Evolutionary conservation across 164 flowering plant genomes (phyloP).

Genomic region (Vitis labrusca): DNA sequence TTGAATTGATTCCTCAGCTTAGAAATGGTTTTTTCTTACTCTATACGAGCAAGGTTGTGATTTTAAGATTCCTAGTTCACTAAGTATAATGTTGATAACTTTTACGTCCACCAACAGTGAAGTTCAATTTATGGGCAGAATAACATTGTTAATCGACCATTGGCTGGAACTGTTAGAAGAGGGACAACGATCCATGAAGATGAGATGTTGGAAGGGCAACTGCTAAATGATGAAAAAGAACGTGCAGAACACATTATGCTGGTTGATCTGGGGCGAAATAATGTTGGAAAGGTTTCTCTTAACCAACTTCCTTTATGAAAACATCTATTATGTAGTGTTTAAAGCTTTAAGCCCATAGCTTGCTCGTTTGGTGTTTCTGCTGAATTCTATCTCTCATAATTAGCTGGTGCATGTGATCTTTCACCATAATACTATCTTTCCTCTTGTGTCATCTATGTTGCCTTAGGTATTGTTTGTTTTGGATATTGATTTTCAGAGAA

Average conservation of each 20-base stretch:
- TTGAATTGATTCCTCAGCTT: neutral
- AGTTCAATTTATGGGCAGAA: conserved; percentile 33
- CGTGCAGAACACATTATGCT: conserved; percentile 95
- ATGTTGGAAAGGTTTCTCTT: conserved; percentile 81
- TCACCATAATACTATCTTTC: too few species aligned
- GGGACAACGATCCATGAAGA: conserved; percentile 77
- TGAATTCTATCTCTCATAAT: too few species aligned
- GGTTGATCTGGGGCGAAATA: conserved; percentile 92
- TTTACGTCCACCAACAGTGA: neutral
- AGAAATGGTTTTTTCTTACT: neutral
- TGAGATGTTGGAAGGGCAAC: conserved; percentile 46
- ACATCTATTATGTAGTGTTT: neutral
- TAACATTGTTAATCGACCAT: conserved; percentile 67
- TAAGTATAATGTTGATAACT: neutral
- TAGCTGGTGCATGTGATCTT: too few species aligned
- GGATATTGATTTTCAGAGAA: too few species aligned
- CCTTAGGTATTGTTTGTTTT: too few species aligned
- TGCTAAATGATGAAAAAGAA: conserved; percentile 78
- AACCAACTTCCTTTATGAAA: neutral
- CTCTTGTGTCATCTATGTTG: too few species aligned
- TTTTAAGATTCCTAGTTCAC: neutral
- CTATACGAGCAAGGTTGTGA: neutral
- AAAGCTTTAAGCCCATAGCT: too few species aligned
- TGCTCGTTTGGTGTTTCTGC: too few species aligned
- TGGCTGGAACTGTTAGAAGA: conserved; percentile 86